Evolutionary conservation across 2,329 filamentous ascomycete genomes (phyloP).

Genomic region (Venturia nashicola): DNA sequence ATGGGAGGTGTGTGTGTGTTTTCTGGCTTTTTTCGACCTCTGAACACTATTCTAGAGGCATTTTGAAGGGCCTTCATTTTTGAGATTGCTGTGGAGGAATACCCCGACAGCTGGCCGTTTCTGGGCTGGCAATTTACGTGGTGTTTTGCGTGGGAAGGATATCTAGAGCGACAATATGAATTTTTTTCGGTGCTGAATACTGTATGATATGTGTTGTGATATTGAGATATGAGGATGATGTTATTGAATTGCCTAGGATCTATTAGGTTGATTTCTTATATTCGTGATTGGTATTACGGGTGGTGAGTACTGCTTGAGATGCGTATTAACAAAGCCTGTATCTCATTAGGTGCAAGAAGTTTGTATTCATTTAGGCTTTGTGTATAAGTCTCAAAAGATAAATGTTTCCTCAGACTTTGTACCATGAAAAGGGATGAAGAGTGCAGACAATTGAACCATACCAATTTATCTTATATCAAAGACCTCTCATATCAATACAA

Average conservation of each 20-base stretch:
- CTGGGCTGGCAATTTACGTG: not conserved
- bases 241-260: not conserved
- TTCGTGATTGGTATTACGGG: too few relatives aligned
- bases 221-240: not conserved
- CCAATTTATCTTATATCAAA: not conserved
- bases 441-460: not conserved
- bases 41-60: not conserved
- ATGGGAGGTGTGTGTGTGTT: not conserved
- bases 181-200: not conserved
- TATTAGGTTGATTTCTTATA: not conserved
- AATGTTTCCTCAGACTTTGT: too few relatives aligned
- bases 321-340: too few relatives aligned
- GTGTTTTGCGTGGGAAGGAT: not conserved
- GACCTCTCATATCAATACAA: conserved; percentile 23
- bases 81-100: not conserved
- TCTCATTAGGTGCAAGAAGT: too few relatives aligned
- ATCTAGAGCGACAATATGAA: not conserved
- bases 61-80: not conserved
- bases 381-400: too few relatives aligned
- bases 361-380: too few relatives aligned
- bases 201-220: not conserved
- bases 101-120: not conserved
- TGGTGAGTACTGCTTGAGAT: too few relatives aligned
- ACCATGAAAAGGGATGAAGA: not conserved
- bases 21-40: not conserved